A percentile compares a stretch with the other conserved stretches of the same genome.
Evolutionary conservation across 164 flowering plant genomes (phyloP).

Genomic region (Vitis rotundifolia): DNA sequence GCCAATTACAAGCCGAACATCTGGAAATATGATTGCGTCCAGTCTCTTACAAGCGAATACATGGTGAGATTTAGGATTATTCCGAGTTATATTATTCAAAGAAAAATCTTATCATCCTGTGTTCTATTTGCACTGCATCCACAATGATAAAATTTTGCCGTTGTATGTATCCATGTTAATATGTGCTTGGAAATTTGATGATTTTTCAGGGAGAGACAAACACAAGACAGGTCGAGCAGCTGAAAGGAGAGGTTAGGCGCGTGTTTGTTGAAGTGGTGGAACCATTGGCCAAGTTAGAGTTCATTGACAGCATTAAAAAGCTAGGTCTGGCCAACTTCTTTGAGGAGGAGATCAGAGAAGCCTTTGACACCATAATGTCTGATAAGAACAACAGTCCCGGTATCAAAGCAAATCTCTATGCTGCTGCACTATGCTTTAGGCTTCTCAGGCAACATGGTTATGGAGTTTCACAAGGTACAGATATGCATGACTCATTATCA

Average conservation of each 20-base stretch:
- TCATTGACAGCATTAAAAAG: conserved; percentile 32
- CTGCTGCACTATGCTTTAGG: conserved; percentile 29
- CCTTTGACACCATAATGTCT: conserved; percentile 12
- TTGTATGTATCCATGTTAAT: neutral
- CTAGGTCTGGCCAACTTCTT: conserved; percentile 30
- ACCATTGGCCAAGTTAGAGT: conserved; percentile 19
- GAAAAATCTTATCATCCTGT: too few relatives aligned
- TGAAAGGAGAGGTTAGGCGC: conserved; percentile 15
- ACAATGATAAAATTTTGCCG: too few relatives aligned
- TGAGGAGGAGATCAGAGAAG: conserved; percentile 24
- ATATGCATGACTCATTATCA: neutral
- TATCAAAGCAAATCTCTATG: conserved; percentile 14
- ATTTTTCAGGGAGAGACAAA: conserved; percentile 24
- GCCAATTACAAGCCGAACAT: conserved; percentile 33
- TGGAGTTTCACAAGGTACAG: conserved; percentile 27
- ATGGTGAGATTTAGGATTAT: conserved; percentile 6
- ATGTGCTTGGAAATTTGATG: neutral
- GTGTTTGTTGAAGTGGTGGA: conserved; percentile 14
- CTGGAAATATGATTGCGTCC: conserved; percentile 27
- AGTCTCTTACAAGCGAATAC: conserved; percentile 18
- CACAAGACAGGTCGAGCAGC: conserved; percentile 5
- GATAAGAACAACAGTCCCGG: neutral
- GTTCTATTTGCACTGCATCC: too few relatives aligned
- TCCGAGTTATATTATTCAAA: too few relatives aligned
- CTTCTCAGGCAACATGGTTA: conserved; percentile 35